Evolutionary conservation across 441 rosid species (phyloP).

Genomic region (Rhodomyrtus psidioides): DNA sequence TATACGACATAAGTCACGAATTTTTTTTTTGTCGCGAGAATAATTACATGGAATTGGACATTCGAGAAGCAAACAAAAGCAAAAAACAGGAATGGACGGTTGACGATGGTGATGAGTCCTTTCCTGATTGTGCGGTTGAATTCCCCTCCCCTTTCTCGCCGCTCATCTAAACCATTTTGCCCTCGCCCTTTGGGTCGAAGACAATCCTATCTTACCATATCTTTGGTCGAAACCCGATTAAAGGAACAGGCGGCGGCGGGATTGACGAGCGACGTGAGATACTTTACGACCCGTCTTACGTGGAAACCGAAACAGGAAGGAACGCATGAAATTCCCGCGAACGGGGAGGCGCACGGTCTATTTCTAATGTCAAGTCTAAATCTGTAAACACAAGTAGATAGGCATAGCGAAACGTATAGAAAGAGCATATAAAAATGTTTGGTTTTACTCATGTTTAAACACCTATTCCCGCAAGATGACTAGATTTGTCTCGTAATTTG

Average conservation of each 20-base stretch:
- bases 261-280: background rate
- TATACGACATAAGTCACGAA: background rate
- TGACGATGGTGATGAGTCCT: background rate
- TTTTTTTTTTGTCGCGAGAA: background rate
- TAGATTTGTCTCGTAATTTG: background rate
- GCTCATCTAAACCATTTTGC: background rate
- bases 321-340: fast-evolving
- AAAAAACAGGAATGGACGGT: background rate
- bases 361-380: background rate
- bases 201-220: background rate
- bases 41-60: background rate
- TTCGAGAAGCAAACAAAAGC: background rate
- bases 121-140: background rate
- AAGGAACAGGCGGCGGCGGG: background rate
- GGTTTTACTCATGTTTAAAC: background rate
- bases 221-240: background rate
- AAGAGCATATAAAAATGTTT: background rate
- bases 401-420: background rate
- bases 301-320: background rate
- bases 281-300: background rate
- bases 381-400: background rate
- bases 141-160: background rate
- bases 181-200: background rate
- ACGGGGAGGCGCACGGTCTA: fast-evolving
- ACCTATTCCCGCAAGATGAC: background rate